Base-by-base conservation (phyloP, 2,329 filamentous ascomycete species). In the Beauveria sp. region DNA sequence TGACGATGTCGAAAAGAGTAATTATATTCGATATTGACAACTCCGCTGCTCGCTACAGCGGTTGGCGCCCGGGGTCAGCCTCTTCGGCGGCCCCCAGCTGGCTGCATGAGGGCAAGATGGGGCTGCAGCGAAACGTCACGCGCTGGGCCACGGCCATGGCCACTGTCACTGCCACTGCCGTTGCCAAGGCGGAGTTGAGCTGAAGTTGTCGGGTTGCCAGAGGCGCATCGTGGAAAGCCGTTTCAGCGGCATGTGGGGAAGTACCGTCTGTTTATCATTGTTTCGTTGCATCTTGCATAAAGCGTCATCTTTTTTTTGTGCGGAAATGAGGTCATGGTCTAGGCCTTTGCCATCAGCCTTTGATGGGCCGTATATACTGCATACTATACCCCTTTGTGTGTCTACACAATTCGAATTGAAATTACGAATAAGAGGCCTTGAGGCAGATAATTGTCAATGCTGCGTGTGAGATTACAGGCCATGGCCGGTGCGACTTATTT, bases 261-360 rank as follows among this genome's bases (percentile, higher is more conserved):
- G 30, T 20, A n/a, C 20, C 28, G 34, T 50, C 5, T 34, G 8
- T 24, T 24, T 57, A n/a, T 30, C 9, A 26, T 38, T 34, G 12
- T 46, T 57, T 57, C 28, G 30, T 58, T 12, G 55, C 30, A 50
- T 58, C 16, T 51, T 43, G 56, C 56, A 58, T 58, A 12, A 51
- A 42, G 56, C 34, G 46, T 43, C 24, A 42, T 50, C 20, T 49
- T 8, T 58, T 26, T 49, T 22, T 40, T 40, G 18, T 34, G 56
- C 45, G 46, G 56, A 43, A 58, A 58, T 51, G 45, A 58, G 34
- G 38, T 26, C 34, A 18, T 24, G 28, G 45, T 49, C 43, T 45
- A 20, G 43, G 28, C 28, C 28, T 45, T 12, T 30, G 43, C 8
- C 54, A 20, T 5, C 20, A 42, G 30, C 28, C 43, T 26, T 42